Percentiles rank a stretch among this genome's conserved stretches.
phyloP scores from a whole-genome alignment of 352 stramenopile genomes.

The Phytophthora pisi region DNA sequence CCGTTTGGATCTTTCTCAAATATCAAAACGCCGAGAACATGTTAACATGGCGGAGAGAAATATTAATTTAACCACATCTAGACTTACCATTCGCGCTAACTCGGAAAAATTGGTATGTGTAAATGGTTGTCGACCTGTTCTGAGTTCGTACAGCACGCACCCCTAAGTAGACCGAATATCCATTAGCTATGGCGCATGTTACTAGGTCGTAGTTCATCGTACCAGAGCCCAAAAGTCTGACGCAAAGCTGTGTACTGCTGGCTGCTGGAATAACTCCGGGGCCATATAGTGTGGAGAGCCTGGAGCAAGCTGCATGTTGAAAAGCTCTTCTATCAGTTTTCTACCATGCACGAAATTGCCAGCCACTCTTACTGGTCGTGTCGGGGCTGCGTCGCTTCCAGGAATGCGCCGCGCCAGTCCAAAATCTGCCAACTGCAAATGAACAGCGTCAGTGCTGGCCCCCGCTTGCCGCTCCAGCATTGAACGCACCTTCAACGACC shows the following conservation, averaged over 20 bases:
- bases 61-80: background rate
- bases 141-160: slow-evolving; percentile 82
- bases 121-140: slow-evolving; percentile 69
- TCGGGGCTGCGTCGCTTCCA: slow-evolving; percentile 40
- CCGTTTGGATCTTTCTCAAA: slow-evolving; percentile 70
- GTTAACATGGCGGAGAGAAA: background rate
- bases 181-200: background rate
- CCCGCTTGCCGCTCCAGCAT: background rate
- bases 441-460: background rate
- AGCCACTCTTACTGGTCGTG: slow-evolving; percentile 42
- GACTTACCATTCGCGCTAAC: slow-evolving; percentile 64
- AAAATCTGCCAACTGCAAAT: slow-evolving; percentile 85
- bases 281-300: slow-evolving; percentile 93
- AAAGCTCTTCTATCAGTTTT: background rate
- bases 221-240: slow-evolving; percentile 91
- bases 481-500: slow-evolving; percentile 80
- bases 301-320: slow-evolving; percentile 44
- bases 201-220: background rate
- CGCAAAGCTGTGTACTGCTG: slow-evolving; percentile 87
- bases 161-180: slow-evolving; percentile 41
- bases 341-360: background rate
- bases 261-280: slow-evolving; percentile 89
- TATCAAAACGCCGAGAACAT: background rate
- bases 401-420: slow-evolving; percentile 86
- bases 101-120: slow-evolving; percentile 76